These are phyloP conservation scores for Coelastrella sp. DNA, from an alignment of 139 green algal genomes.

Conservation along the genomic window DNA sequence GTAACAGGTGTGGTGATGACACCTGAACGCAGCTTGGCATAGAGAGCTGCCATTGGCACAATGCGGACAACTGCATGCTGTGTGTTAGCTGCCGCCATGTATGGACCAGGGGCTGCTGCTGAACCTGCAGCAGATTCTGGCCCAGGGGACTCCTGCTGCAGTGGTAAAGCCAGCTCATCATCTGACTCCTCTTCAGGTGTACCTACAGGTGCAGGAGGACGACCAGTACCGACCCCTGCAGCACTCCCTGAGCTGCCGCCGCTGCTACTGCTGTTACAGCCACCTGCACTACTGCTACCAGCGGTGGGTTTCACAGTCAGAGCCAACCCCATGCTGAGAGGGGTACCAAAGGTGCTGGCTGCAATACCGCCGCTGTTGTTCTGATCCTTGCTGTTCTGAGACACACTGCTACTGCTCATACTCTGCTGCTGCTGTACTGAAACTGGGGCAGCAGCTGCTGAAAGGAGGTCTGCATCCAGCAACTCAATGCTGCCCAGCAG, in stretches of 20 bases:
- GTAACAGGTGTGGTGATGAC: background rate
- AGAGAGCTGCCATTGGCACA: background rate
- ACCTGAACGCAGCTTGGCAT: background rate
- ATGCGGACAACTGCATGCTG: background rate
- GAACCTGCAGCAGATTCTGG: background rate
- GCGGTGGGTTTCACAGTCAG: background rate
- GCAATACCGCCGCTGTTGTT: background rate
- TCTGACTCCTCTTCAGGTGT: background rate
- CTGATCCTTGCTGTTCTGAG: background rate
- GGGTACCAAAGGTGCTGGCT: background rate
- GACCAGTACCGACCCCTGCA: background rate
- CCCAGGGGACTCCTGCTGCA: too few relatives aligned
- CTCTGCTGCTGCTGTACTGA: background rate
- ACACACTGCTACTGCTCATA: background rate
- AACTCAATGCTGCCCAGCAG: background rate
- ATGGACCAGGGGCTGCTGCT: background rate
- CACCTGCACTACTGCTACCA: background rate
- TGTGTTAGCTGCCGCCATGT: background rate
- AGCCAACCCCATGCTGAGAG: background rate
- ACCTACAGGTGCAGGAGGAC: background rate
- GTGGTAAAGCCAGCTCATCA: too few relatives aligned
- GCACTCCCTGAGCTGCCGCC: background rate
- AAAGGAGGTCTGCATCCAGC: background rate
- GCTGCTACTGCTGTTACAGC: background rate
- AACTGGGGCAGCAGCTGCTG: background rate